These are phyloP conservation scores for Acanthamoeba rhysodes DNA, from an alignment of 208 protist species.

Conservation along the genomic window DNA sequence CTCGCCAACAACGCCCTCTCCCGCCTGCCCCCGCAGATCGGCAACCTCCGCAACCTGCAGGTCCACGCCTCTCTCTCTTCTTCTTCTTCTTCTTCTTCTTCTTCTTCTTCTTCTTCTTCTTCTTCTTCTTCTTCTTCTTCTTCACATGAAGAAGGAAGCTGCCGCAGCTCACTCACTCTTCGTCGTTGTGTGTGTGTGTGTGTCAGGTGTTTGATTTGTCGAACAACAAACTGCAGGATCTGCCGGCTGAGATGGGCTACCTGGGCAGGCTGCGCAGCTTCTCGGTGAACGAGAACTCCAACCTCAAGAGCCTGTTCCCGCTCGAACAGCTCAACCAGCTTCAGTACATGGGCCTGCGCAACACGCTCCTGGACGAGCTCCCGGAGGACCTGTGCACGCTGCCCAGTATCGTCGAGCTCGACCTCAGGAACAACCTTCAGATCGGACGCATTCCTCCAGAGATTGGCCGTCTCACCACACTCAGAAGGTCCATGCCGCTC, in stretches of 20 bases:
- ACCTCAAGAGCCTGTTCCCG: conserved; percentile 80
- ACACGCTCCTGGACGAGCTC: conserved; percentile 81
- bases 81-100: no score
- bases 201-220: conserved; percentile 73
- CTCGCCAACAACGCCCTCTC: conserved; percentile 73
- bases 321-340: conserved; percentile 79
- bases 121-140: no score
- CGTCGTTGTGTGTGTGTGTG: not conserved
- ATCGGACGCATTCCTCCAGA: conserved; percentile 83
- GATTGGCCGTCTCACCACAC: conserved; percentile 81
- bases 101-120: no score
- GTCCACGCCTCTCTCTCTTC: no score
- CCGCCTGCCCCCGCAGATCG: conserved; percentile 60
- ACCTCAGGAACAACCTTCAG: conserved; percentile 86
- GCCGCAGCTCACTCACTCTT: not conserved
- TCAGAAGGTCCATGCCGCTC: conserved; percentile 61
- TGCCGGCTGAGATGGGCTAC: conserved; percentile 81
- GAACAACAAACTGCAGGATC: conserved; percentile 83
- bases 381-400: conserved; percentile 79
- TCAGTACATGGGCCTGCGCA: conserved; percentile 80
- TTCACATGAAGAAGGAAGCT: not conserved
- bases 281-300: conserved; percentile 85
- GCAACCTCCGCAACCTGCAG: conserved; percentile 61
- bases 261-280: conserved; percentile 79
- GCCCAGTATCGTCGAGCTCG: conserved; percentile 80